Base-by-base conservation (phyloP, 495 filamentous ascomycete species). In the Aspergillus steynii region DNA sequence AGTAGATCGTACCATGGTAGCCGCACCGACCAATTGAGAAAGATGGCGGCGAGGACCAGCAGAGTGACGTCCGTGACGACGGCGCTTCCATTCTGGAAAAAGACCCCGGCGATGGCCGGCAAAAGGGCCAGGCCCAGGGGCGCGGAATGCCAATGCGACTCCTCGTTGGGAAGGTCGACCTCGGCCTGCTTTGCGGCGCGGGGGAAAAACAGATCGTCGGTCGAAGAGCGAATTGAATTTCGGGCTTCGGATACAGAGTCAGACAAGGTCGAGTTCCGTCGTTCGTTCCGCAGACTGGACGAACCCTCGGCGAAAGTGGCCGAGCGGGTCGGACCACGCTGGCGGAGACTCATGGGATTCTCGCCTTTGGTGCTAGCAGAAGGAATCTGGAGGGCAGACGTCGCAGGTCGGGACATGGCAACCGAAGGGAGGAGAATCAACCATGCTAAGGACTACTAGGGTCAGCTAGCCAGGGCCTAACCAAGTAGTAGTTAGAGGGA, bases 1-100 rank as follows among this genome's bases (percentile, higher is more conserved):
- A 20, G 53, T 32, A 61, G 70, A 68, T 29, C 54, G 47, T 77
- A 92, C 94, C 95, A 99, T 66, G 95, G 96, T 58, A 93, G 74
- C 58, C 90, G 87, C 6, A 97, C 88, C 25, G 90, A 92, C 94
- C 93, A 97, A 71, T 98, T 94, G 55, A 99, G 79, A 65, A 98
- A 96, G 5, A 97, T 82, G 0, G 88, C 89, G 0, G 88, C 89
- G 53, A 99, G 68, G 5, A 82, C 83, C 29, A 99, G 74, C 50
- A 98, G 79, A 28, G 92, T 88, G 8, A 95, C 71, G 67, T 99
- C 95, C 2, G 93, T 97, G 42, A 92, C 83, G 58, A 97, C 80
- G 3, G 86, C 81, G 63, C 87, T 86, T 4, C 95, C 95, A 75
- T 96, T 90, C 52, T 88, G 81, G 69, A 96, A 95, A 57, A 98